Evolutionary conservation across 139 green algal genomes (phyloP).

Genomic region (Parachlorella kessleri): DNA sequence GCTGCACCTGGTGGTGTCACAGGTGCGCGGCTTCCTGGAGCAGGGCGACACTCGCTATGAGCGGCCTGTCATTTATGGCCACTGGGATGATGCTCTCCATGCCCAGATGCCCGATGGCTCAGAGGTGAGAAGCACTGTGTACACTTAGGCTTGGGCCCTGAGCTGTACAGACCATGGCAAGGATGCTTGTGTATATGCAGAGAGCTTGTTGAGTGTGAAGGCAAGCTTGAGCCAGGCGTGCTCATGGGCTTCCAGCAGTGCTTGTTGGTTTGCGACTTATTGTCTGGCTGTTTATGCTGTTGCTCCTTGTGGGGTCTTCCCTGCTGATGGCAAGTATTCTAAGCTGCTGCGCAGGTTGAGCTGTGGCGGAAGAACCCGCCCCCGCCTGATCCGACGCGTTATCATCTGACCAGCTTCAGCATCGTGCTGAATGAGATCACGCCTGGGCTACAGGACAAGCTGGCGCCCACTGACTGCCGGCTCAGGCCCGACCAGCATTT

Average conservation of each 20-base stretch:
- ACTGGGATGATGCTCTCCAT: constrained; percentile 66
- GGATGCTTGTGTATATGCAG: no score
- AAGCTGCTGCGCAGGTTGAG: constrained; percentile 33
- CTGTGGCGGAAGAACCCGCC: constrained; percentile 63
- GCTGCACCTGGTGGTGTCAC: background rate
- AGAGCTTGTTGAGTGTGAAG: no score
- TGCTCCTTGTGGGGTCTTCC: no score
- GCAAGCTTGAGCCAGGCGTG: no score
- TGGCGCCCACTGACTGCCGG: constrained; percentile 80
- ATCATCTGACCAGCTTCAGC: constrained; percentile 75
- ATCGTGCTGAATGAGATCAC: constrained; percentile 90
- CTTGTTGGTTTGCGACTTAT: no score
- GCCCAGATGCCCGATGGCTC: constrained; percentile 52
- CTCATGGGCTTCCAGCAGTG: no score
- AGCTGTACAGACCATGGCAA: no score
- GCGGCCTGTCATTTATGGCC: constrained; percentile 45
- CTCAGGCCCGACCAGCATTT: constrained; percentile 78
- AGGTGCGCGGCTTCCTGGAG: constrained; percentile 59
- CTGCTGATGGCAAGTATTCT: no score
- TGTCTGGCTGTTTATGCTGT: no score
- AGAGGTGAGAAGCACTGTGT: constrained; percentile 13
- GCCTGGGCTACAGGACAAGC: constrained; percentile 45
- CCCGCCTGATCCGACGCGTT: constrained; percentile 58
- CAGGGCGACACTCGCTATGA: constrained; percentile 33
- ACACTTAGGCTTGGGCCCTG: no score